phyloP scores from a whole-genome alignment of 305 asterid genomes.

The Andrographis paniculata region DNA sequence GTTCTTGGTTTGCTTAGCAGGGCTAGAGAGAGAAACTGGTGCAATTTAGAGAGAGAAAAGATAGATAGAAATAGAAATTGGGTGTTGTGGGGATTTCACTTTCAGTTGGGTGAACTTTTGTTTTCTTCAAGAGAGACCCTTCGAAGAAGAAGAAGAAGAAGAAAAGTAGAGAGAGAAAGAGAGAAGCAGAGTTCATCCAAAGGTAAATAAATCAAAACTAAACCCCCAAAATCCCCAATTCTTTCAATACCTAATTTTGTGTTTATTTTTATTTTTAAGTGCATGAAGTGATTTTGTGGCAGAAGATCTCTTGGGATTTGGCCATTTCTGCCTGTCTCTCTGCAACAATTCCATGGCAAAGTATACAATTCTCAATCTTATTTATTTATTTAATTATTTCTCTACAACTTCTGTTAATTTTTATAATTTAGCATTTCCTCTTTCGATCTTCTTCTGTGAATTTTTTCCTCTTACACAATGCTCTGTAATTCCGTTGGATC shows the following conservation, averaged over 20 bases:
- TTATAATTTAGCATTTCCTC: background rate
- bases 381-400: background rate
- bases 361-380: background rate
- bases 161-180: too few relatives aligned
- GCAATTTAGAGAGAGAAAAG: background rate
- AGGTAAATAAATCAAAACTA: slow-evolving; percentile 21
- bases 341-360: slow-evolving; percentile 18
- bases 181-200: slow-evolving; percentile 27
- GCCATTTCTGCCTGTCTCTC: slow-evolving; percentile 26
- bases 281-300: slow-evolving; percentile 12
- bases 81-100: slow-evolving; percentile 18
- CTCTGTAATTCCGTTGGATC: too few relatives aligned
- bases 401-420: background rate
- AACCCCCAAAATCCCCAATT: too few relatives aligned
- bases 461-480: background rate
- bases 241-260: too few relatives aligned
- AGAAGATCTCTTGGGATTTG: slow-evolving; percentile 41
- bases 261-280: slow-evolving; percentile 9
- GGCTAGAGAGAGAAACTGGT: background rate
- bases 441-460: background rate
- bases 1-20: background rate
- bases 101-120: slow-evolving; percentile 44
- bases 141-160: slow-evolving; percentile 27
- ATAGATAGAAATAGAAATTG: slow-evolving; percentile 5
- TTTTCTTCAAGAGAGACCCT: slow-evolving; percentile 1